A percentile compares a stretch with the other conserved stretches of the same genome.
phyloP scores from a whole-genome alignment of 75 land plant species.

The Picea sitchensis region DNA sequence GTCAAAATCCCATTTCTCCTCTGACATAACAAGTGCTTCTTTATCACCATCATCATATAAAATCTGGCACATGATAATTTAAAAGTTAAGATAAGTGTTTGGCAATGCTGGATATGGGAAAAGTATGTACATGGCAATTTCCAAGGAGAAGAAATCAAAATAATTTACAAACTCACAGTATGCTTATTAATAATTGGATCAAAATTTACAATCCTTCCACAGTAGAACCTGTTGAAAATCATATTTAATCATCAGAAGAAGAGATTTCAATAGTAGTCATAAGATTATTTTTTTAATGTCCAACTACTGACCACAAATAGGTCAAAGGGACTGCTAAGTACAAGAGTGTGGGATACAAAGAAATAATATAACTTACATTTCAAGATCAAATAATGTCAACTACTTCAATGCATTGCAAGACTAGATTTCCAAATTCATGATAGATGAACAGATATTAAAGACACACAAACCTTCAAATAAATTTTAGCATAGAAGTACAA shows the following conservation, averaged over 20 bases:
- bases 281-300: too few species aligned
- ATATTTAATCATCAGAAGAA: neutral
- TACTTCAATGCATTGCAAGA: too few species aligned
- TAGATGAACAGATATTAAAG: neutral
- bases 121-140: neutral
- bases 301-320: too few species aligned
- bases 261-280: too few species aligned
- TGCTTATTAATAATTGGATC: neutral
- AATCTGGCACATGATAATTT: neutral
- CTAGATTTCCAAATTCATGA: neutral
- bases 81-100: neutral
- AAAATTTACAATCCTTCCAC: neutral
- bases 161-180: slow-evolving; percentile 5
- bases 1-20: slow-evolving; percentile 9
- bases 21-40: slow-evolving; percentile 3
- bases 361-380: too few species aligned
- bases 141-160: neutral
- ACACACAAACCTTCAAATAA: neutral
- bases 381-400: too few species aligned
- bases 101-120: neutral
- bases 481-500: neutral
- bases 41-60: neutral
- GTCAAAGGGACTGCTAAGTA: too few species aligned
- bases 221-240: neutral
- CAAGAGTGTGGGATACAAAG: too few species aligned